A percentile compares a stretch with the other conserved stretches of the same genome.
phyloP scores from a whole-genome alignment of 2,329 filamentous ascomycete species.

The Phoma sp. region DNA sequence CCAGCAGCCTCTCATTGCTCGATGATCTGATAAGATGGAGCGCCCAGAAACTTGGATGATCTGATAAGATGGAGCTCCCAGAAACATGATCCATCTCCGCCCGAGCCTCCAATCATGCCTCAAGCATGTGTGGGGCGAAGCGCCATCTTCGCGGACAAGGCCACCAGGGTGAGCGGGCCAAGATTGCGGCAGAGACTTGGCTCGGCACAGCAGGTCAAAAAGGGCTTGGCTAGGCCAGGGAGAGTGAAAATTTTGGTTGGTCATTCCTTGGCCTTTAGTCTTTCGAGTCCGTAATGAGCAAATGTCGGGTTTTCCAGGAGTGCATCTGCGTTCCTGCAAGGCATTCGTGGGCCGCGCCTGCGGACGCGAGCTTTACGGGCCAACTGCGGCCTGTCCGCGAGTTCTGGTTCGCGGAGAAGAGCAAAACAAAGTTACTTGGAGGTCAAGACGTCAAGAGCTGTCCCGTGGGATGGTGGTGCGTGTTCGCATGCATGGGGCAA shows the following conservation, averaged over 20 bases:
- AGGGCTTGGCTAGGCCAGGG: slow-evolving; percentile 7
- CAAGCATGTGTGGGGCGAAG: slow-evolving; percentile 3
- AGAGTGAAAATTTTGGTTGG: slow-evolving; percentile 17
- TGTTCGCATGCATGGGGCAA: background rate
- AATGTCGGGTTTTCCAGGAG: slow-evolving; percentile 11
- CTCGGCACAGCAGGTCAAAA: slow-evolving; percentile 1
- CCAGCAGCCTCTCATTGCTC: slow-evolving; percentile 21
- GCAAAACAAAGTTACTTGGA: background rate
- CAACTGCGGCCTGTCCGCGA: background rate
- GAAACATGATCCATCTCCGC: slow-evolving; percentile 24
- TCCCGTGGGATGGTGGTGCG: background rate
- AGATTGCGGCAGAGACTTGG: slow-evolving; percentile 20
- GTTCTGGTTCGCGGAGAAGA: slow-evolving; percentile 1
- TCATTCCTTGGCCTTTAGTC: slow-evolving; percentile 12
- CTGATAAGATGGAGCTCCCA: slow-evolving; percentile 35
- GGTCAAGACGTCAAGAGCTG: background rate
- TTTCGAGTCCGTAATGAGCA: background rate
- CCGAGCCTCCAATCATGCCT: slow-evolving; percentile 10
- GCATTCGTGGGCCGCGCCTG: slow-evolving; percentile 3
- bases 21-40: slow-evolving; percentile 42
- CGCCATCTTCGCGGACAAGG: slow-evolving; percentile 10
- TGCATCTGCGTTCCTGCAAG: slow-evolving; percentile 7
- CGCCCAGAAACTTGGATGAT: slow-evolving; percentile 29
- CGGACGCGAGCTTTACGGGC: background rate
- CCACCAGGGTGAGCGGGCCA: slow-evolving; percentile 16